phyloP scores from a whole-genome alignment of 2,329 filamentous ascomycete genomes.

The Colletotrichum shisoi region DNA sequence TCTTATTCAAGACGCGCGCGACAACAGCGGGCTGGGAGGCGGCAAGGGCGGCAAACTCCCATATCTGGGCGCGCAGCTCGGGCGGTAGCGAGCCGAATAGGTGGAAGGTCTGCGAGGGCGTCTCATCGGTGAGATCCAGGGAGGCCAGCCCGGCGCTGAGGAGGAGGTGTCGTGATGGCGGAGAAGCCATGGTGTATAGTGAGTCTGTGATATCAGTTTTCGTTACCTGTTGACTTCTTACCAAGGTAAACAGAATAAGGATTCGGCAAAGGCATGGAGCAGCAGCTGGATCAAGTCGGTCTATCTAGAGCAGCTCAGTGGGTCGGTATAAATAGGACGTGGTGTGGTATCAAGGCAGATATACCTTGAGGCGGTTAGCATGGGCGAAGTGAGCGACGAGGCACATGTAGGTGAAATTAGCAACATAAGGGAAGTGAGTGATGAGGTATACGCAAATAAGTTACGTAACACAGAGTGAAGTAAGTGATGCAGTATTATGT shows the following conservation, averaged over 20 bases:
- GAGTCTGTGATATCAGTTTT: not conserved
- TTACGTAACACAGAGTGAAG: no score
- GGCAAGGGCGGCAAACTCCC: constrained; percentile 19
- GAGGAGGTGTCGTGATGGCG: not conserved
- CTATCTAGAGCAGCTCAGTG: no score
- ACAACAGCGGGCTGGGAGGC: constrained; percentile 9
- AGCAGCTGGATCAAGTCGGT: no score
- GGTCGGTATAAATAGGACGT: no score
- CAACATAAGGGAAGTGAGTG: no score
- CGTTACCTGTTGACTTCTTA: no score
- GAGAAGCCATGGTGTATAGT: not conserved
- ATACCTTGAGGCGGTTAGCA: not conserved
- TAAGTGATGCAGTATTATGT: not conserved
- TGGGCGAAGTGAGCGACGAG: not conserved
- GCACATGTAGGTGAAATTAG: no score
- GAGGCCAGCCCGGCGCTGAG: not conserved
- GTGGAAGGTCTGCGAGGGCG: constrained; percentile 19
- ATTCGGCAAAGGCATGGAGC: no score
- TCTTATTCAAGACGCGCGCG: constrained; percentile 15
- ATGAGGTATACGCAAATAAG: no score
- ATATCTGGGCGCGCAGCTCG: constrained; percentile 24
- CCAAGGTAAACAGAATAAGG: no score
- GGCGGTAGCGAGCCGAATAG: constrained; percentile 11
- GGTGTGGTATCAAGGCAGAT: not conserved
- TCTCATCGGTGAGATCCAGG: not conserved